These are phyloP conservation scores for Zygnema cylindricum DNA, from an alignment of 139 green algal genomes.

Conservation along the genomic window DNA sequence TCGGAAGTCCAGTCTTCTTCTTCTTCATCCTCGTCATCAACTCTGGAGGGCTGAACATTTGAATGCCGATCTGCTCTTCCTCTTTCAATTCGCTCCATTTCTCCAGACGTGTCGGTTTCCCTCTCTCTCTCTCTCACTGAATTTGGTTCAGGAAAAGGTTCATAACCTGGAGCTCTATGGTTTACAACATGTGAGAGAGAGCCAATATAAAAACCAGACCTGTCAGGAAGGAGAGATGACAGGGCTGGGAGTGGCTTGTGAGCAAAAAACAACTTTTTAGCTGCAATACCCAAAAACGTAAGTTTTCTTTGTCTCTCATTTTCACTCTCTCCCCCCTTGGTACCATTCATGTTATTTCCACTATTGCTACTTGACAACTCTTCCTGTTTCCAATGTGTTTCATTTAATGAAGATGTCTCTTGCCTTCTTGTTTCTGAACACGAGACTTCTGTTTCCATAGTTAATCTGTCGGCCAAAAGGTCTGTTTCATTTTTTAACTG, in stretches of 20 bases:
- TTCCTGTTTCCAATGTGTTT: neutral
- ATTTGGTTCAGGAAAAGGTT: constrained; percentile 14
- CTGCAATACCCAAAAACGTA: constrained; percentile 19
- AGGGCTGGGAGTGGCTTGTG: neutral
- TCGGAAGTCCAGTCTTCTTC: neutral
- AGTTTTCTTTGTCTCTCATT: neutral
- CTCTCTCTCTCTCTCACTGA: neutral
- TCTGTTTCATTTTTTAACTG: too few relatives aligned
- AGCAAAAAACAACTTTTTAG: neutral
- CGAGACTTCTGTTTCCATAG: too few relatives aligned
- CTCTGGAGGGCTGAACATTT: neutral
- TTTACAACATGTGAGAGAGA: constrained; percentile 36
- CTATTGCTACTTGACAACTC: neutral
- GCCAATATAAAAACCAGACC: constrained; percentile 11
- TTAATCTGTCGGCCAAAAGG: too few relatives aligned
- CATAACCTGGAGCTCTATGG: constrained; percentile 30
- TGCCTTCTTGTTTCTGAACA: too few relatives aligned
- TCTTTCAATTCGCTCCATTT: neutral
- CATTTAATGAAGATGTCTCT: neutral
- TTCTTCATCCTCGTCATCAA: neutral
- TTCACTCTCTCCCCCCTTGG: neutral
- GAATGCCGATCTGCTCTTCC: neutral
- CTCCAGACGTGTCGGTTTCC: neutral
- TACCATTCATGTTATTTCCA: too few relatives aligned
- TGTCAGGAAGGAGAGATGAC: constrained; percentile 6